These are phyloP conservation scores for Edaphochlamys debaryana DNA, from an alignment of 139 green algal species.

Conservation along the genomic window DNA sequence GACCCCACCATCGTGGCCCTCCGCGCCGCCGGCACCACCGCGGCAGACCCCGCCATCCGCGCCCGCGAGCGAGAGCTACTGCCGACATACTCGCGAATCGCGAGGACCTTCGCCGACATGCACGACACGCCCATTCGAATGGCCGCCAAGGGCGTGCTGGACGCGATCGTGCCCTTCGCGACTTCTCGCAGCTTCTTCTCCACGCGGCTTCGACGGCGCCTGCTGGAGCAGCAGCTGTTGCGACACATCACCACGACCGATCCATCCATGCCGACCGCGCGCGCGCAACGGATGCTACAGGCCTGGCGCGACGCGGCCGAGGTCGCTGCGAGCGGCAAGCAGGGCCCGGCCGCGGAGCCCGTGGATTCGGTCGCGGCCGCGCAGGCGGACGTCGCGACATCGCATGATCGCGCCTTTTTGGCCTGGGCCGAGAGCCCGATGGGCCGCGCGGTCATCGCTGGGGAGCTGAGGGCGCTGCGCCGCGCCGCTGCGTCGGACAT, in stretches of 20 bases:
- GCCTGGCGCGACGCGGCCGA: constrained; percentile 15
- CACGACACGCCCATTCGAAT: constrained; percentile 97
- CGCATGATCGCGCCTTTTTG: constrained; percentile 70
- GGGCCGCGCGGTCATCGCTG: constrained; percentile 67
- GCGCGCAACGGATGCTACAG: constrained; percentile 22
- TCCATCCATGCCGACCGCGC: constrained; percentile 24
- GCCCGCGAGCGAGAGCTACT: constrained; percentile 81
- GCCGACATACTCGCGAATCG: constrained; percentile 84
- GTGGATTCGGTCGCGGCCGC: not conserved
- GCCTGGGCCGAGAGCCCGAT: constrained; percentile 72
- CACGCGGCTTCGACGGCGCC: constrained; percentile 75
- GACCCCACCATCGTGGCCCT: constrained; percentile 76
- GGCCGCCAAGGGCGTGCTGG: constrained; percentile 71
- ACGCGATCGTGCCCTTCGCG: constrained; percentile 33
- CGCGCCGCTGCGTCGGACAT: constrained; percentile 44
- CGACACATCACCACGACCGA: constrained; percentile 65
- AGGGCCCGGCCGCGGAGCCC: not conserved
- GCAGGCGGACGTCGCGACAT: constrained; percentile 1
- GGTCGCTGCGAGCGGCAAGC: not conserved
- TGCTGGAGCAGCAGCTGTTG: constrained; percentile 76
- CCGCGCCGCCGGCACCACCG: constrained; percentile 49
- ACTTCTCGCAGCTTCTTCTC: too few species aligned
- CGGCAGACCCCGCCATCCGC: constrained; percentile 58
- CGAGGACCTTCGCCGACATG: constrained; percentile 95
- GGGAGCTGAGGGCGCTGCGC: constrained; percentile 76